Evolutionary conservation across 768 basidiomycete genomes (phyloP).

Genomic region (Lactarius pseudohatsudake): DNA sequence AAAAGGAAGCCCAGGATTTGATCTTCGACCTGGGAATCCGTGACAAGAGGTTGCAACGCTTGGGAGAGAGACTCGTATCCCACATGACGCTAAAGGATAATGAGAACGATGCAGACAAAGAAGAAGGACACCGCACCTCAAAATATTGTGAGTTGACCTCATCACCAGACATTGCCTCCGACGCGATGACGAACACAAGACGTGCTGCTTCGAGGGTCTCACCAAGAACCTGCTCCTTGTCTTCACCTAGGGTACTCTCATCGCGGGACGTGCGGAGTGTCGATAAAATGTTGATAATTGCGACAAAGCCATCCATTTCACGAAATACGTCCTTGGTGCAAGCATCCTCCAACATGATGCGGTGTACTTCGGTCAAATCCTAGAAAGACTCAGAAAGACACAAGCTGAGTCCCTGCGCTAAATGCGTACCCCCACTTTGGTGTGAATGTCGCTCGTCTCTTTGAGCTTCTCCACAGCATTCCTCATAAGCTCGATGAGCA

Average conservation of each 20-base stretch:
- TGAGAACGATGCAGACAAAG: slow-evolving; percentile 2
- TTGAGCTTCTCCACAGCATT: slow-evolving; percentile 71
- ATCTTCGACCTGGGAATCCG: slow-evolving; percentile 47
- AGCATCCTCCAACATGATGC: slow-evolving; percentile 63
- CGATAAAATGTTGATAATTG: slow-evolving; percentile 70
- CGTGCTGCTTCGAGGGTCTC: slow-evolving; percentile 54
- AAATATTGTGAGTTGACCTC: slow-evolving; percentile 61
- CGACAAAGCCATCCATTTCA: slow-evolving; percentile 78
- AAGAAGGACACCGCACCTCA: slow-evolving; percentile 47
- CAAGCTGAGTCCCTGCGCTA: neutral
- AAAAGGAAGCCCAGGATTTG: slow-evolving; percentile 67
- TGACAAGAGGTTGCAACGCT: slow-evolving; percentile 55
- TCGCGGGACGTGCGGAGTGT: slow-evolving; percentile 45
- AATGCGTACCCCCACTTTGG: slow-evolving; percentile 52
- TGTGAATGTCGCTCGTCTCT: slow-evolving; percentile 45
- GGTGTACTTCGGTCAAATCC: slow-evolving; percentile 66
- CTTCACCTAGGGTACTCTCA: slow-evolving; percentile 38
- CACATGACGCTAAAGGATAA: slow-evolving; percentile 46
- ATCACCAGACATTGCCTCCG: slow-evolving; percentile 61
- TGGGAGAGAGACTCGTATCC: slow-evolving; percentile 65
- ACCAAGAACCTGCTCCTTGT: slow-evolving; percentile 40
- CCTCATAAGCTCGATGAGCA: slow-evolving; percentile 68
- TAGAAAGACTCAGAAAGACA: slow-evolving; percentile 32
- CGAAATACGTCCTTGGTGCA: slow-evolving; percentile 74
- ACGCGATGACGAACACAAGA: slow-evolving; percentile 62